These are phyloP conservation scores for Rhodotorula graminis DNA, from an alignment of 768 basidiomycete genomes.

Conservation along the genomic window DNA sequence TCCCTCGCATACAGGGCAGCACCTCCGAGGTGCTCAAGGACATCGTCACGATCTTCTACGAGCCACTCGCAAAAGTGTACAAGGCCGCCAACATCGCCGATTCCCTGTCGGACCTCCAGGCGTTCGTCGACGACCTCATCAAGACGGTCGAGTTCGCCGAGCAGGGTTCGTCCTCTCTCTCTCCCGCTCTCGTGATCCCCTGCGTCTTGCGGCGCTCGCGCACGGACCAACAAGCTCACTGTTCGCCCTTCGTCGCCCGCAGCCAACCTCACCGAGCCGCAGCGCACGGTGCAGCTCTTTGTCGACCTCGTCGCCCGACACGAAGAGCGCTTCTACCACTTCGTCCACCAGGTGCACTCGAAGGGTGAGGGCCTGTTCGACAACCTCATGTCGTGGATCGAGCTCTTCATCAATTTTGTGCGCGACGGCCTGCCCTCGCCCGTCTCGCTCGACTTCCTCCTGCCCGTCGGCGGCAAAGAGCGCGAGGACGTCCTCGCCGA, in stretches of 20 bases:
- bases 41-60: constrained; percentile 97
- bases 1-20: constrained; percentile 60
- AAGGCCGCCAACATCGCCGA: constrained; percentile 94
- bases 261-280: constrained; percentile 60
- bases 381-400: constrained; percentile 92
- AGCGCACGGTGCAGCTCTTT: constrained; percentile 81
- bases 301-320: constrained; percentile 89
- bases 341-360: constrained; percentile 97
- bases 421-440: constrained; percentile 75
- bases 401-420: constrained; percentile 82
- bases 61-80: constrained; percentile 93
- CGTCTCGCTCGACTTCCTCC: constrained; percentile 78
- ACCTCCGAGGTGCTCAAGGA: constrained; percentile 94
- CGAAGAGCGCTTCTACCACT: constrained; percentile 90
- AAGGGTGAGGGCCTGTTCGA: constrained; percentile 93
- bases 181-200: background rate
- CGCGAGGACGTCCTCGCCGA: constrained; percentile 73
- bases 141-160: constrained; percentile 87
- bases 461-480: constrained; percentile 75
- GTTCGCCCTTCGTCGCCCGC: background rate
- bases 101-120: constrained; percentile 83
- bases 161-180: constrained; percentile 58
- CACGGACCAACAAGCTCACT: no score
- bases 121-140: constrained; percentile 90
- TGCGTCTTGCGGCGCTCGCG: no score